Evolutionary conservation across 768 basidiomycete species (phyloP), one percentile per base, ranked within the genome.

Genomic region (Lenzites betulinus): DNA sequence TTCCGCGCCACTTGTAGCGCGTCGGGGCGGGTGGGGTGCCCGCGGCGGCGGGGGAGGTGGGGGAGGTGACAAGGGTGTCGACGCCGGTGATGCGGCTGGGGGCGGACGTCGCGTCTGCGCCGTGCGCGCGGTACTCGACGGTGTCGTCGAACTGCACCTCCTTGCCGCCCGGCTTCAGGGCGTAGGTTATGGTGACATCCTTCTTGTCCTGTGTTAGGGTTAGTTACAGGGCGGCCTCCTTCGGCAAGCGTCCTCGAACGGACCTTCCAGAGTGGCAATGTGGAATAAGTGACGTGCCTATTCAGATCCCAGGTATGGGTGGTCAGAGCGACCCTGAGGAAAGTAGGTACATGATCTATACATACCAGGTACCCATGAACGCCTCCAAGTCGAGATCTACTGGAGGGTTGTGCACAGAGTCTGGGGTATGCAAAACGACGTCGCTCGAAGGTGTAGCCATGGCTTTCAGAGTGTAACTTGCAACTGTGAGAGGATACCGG

Each of bases 201-300:
- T 76, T 75, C 65, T 74, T 77, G 39, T 33, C 30, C 30, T 33
- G 4, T n/a, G n/a, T n/a, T n/a, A n/a, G n/a, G n/a, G n/a, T n/a
- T n/a, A n/a, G n/a, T n/a, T n/a, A n/a, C n/a, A n/a, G n/a, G n/a
- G n/a, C n/a, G n/a, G n/a, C n/a, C n/a, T n/a, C n/a, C n/a, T n/a
- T n/a, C n/a, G n/a, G n/a, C n/a, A n/a, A n/a, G n/a, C n/a, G n/a
- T n/a, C n/a, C n/a, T n/a, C n/a, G n/a, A n/a, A n/a, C 72, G 65
- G 51, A 76, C 77, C 71, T 77, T 77, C 78, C 78, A 79, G 60
- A 79, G 72, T 3, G 77, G 76, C 30, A 79, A 62, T 0, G 77
- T 79, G 46, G 74, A 75, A 67, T 75, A 74, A 2, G 69, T 71
- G 12, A 78, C 76, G 46, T 74, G 66, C 76, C 76, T 69, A 36